These are phyloP conservation scores for Ascoidea rubescens DNA, from an alignment of 805 yeast species.

Conservation along the genomic window DNA sequence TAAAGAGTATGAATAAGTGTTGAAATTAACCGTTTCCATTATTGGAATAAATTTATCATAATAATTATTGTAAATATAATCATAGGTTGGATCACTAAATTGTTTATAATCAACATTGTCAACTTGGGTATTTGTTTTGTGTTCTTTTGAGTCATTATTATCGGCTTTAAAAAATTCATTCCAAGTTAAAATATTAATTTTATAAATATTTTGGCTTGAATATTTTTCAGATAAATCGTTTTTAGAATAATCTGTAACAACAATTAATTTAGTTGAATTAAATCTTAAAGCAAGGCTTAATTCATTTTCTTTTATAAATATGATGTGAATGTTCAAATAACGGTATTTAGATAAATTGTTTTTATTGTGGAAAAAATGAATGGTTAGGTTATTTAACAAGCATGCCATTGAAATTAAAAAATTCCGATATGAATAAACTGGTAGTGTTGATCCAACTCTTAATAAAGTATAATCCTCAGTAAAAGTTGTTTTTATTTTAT, in stretches of 20 bases:
- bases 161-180: conserved; percentile 1
- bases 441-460: conserved; percentile 4
- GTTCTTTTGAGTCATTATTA: not conserved
- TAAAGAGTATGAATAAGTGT: conserved; percentile 6
- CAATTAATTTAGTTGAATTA: not conserved
- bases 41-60: conserved; percentile 3
- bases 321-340: no score
- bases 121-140: not conserved
- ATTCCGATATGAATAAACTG: conserved; percentile 2
- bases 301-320: not conserved
- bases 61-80: not conserved
- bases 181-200: conserved; percentile 3
- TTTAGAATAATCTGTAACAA: not conserved
- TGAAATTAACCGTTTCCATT: conserved; percentile 9
- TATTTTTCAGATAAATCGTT: not conserved
- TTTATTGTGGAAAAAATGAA: conserved; percentile 5
- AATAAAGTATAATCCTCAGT: not conserved
- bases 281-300: not conserved
- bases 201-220: not conserved
- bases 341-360: not conserved
- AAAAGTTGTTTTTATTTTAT: not conserved
- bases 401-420: conserved; percentile 7
- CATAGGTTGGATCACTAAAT: conserved; percentile 2
- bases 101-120: conserved; percentile 1
- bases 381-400: conserved; percentile 5